A percentile compares a stretch with the other conserved stretches of the same genome.
Evolutionary conservation across 1,284 basidiomycete species (phyloP).

Genomic region (Takashimella tepidaria): DNA sequence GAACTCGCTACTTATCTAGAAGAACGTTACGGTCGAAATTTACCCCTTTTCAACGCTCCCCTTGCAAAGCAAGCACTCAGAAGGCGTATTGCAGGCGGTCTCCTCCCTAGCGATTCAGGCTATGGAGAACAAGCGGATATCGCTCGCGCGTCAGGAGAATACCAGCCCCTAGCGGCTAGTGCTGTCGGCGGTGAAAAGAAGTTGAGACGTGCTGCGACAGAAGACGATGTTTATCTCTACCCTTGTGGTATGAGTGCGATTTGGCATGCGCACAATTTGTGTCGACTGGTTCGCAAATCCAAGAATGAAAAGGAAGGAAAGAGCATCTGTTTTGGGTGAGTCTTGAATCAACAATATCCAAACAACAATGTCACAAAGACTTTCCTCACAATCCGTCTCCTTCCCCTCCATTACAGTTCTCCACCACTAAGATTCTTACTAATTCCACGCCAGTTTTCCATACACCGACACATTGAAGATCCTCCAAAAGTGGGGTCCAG

Average conservation of each 20-base stretch:
- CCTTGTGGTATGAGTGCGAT: slow-evolving; percentile 90
- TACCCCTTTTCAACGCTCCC: slow-evolving; percentile 67
- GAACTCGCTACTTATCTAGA: slow-evolving; percentile 64
- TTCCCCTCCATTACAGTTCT: too few species aligned
- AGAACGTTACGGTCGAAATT: slow-evolving; percentile 91
- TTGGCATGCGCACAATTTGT: slow-evolving; percentile 79
- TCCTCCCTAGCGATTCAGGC: slow-evolving; percentile 57
- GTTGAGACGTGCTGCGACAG: slow-evolving; percentile 59
- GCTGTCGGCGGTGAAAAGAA: too few species aligned
- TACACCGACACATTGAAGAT: slow-evolving; percentile 98
- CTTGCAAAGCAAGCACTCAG: slow-evolving; percentile 81
- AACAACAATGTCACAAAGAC: background rate
- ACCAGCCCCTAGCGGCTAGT: background rate
- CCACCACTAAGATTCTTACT: too few species aligned
- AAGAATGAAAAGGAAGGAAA: slow-evolving; percentile 56
- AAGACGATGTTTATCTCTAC: slow-evolving; percentile 83
- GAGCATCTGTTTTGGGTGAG: slow-evolving; percentile 86
- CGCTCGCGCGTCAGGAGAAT: slow-evolving; percentile 27
- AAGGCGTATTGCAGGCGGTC: slow-evolving; percentile 80
- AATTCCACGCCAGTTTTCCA: slow-evolving; percentile 65
- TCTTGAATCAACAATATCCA: slow-evolving; percentile 3
- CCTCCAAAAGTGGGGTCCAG: slow-evolving; percentile 94
- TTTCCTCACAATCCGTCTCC: too few species aligned
- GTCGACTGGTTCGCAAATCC: slow-evolving; percentile 51
- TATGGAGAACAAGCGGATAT: slow-evolving; percentile 31